Conservation (phyloP, 257 asterid genomes). For the Catharanthus roseus region DNA sequence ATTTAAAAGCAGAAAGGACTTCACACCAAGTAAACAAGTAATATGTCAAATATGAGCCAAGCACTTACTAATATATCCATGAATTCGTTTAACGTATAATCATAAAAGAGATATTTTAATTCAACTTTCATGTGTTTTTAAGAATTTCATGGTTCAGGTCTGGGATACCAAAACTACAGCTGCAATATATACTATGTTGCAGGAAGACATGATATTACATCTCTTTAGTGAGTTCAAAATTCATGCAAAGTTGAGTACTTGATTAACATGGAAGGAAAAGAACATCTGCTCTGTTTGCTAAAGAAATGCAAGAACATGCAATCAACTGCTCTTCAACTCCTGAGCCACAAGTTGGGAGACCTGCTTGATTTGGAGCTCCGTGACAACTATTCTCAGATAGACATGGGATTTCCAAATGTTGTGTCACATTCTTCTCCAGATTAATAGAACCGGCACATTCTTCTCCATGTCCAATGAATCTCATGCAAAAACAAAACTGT, state of each 20-base stretch:
- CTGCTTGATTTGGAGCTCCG: background rate
- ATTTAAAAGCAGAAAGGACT: background rate
- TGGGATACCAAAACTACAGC: slow-evolving; percentile 3
- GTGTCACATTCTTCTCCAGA: background rate
- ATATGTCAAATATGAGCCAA: background rate
- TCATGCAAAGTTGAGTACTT: slow-evolving; percentile 14
- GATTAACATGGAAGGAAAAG: slow-evolving; percentile 16
- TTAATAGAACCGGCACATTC: background rate
- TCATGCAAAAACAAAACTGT: background rate
- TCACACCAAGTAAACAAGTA: background rate
- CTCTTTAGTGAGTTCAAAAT: slow-evolving; percentile 18
- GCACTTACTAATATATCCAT: background rate
- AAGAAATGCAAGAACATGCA: slow-evolving; percentile 13
- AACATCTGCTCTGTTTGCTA: slow-evolving; percentile 11
- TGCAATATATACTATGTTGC: slow-evolving; percentile 12
- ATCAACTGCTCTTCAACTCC: background rate
- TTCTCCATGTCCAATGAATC: slow-evolving; percentile 3
- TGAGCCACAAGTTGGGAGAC: no score
- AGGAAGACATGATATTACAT: slow-evolving; percentile 22
- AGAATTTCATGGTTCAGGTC: slow-evolving; percentile 6
- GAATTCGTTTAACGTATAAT: background rate
- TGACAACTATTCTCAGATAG: background rate
- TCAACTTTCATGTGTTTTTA: background rate
- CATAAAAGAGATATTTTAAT: background rate
- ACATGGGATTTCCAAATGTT: background rate